phyloP scores from a whole-genome alignment of 768 basidiomycete species.

The Daedalea quercina region DNA sequence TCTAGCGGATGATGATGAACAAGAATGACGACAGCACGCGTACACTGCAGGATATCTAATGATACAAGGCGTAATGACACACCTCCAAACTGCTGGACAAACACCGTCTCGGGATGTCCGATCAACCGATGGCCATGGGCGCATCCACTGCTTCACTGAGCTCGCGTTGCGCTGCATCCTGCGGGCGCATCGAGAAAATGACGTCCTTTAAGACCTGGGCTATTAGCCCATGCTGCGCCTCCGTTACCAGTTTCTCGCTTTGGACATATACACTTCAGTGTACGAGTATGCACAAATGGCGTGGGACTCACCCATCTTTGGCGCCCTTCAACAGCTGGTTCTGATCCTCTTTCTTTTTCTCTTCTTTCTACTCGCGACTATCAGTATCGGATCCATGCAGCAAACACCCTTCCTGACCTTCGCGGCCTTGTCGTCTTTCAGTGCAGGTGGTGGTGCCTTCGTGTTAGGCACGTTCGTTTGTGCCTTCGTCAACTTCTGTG shows the following conservation, averaged over 20 bases:
- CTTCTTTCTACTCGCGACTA: constrained; percentile 33
- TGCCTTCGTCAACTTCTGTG: constrained; percentile 81
- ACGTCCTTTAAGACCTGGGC: constrained; percentile 91
- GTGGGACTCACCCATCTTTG: constrained; percentile 65
- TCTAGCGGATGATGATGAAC: too few species aligned
- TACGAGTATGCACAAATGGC: background rate
- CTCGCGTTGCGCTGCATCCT: constrained; percentile 9
- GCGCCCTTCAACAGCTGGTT: constrained; percentile 85
- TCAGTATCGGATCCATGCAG: background rate
- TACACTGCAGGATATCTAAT: too few species aligned
- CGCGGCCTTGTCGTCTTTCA: constrained; percentile 41
- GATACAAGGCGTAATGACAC: too few species aligned
- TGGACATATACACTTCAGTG: background rate
- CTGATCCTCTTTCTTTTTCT: constrained; percentile 77
- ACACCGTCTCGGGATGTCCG: background rate
- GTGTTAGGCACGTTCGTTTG: constrained; percentile 51
- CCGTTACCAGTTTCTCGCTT: constrained; percentile 84
- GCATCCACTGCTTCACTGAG: constrained; percentile 28
- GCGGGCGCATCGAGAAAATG: constrained; percentile 60
- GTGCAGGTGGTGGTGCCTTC: constrained; percentile 45
- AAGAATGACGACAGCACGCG: too few species aligned
- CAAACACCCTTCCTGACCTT: constrained; percentile 33
- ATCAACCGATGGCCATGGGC: constrained; percentile 29
- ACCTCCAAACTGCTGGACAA: too few species aligned
- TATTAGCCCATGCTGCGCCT: constrained; percentile 92